Base-by-base conservation (phyloP, 1,284 basidiomycete genomes). In the Ustilago crameri region DNA sequence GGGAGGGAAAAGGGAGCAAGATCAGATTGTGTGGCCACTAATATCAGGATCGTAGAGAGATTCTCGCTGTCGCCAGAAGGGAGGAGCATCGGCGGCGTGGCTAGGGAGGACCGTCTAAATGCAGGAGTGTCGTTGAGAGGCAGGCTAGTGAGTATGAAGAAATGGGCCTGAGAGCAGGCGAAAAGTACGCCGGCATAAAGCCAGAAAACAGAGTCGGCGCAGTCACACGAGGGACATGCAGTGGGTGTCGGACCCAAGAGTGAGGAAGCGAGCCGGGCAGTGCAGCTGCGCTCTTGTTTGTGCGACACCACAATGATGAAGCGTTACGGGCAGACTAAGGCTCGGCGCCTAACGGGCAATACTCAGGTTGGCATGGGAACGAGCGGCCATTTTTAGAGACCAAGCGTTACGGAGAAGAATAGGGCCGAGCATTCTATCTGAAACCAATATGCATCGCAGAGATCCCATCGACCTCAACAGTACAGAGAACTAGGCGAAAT, bases 371-470 rank as follows among this genome's bases (percentile, higher is more conserved):
- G 18, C 9, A 23, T 9, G 22, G 41, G 41, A 42, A 23, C 41
- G 20, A 42, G 41, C 41, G 20, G 41, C 41, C 17, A 24, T 10
- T 42, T 42, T 22, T 18, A 42, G 41, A 42, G 41, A 42, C 22
- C 9, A 42, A 20, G 41, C 41, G 41, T 18, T 23, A 42, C 10
- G 22, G 20, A 12, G 41, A 23, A 12, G 7, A n/a, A n/a, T 10
- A 42, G 24, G 23, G n/a, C 41, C 41, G 18, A 8, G 18, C 22
- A 18, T 18, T n/a, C 37, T 32, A 22, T 48, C 45, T 48, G 53
- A 48, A 42, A 55, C 45, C 44, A 48, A 37, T 22, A 41, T 14
- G 53, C 53, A 48, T 27, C 45, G 45, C 53, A 55, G 40, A 42
- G 45, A 48, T 37, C 53, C 53, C 53, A 55, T 38, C 38, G 46